Conservation (phyloP, 140 eudicot genomes). For the Erigeron philadelphicus region DNA sequence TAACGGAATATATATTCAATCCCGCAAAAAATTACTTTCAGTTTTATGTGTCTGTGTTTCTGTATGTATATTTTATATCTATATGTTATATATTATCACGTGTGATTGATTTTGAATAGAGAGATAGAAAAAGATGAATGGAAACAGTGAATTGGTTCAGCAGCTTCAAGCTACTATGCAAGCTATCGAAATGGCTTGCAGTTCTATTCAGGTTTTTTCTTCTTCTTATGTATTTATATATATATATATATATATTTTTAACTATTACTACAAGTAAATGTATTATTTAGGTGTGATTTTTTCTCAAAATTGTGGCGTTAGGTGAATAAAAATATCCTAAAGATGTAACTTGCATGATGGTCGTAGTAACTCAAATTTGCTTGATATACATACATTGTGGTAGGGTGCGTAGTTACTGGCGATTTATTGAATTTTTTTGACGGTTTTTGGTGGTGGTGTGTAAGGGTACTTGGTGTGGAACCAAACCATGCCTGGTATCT, state of each 20-base stretch:
- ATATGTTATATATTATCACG: slow-evolving; percentile 4
- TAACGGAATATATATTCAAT: not conserved
- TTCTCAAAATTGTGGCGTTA: no score
- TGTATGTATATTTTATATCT: slow-evolving; percentile 9
- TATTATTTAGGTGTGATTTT: no score
- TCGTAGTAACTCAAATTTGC: no score
- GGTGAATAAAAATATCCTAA: no score
- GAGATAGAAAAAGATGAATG: slow-evolving; percentile 49
- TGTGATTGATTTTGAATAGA: slow-evolving; percentile 1
- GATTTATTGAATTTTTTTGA: no score
- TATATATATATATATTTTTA: no score
- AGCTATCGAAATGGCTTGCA: slow-evolving; percentile 72
- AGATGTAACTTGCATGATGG: no score
- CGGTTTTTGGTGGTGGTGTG: no score
- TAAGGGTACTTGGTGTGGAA: no score
- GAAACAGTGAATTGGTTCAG: slow-evolving; percentile 51
- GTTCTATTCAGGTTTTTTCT: slow-evolving; percentile 60
- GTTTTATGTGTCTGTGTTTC: not conserved
- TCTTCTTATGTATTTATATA: not conserved
- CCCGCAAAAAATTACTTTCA: not conserved
- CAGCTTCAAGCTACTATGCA: slow-evolving; percentile 83
- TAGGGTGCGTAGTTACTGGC: no score
- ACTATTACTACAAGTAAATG: not conserved
- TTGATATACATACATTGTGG: no score
- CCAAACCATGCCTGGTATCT: no score